Evolutionary conservation across 495 filamentous ascomycete species (phyloP).

Genomic region (Aspergillus sparsus): DNA sequence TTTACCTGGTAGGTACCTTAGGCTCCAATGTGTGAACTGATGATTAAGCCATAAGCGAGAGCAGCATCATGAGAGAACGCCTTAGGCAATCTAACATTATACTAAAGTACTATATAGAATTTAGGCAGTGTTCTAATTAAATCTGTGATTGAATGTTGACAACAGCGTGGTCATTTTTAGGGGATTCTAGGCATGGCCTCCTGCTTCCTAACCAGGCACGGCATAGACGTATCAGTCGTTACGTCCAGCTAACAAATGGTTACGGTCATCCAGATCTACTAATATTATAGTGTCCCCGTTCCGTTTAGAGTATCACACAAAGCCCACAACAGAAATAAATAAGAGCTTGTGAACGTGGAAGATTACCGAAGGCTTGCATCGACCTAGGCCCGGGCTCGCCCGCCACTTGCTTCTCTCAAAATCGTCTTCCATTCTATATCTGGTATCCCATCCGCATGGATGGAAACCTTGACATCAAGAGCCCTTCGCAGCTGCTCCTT

Average conservation of each 20-base stretch:
- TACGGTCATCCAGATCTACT: not conserved
- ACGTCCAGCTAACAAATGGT: not conserved
- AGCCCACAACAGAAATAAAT: not conserved
- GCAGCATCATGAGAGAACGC: too few species aligned
- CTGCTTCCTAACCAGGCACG: not conserved
- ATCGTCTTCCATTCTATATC: slow-evolving; percentile 22
- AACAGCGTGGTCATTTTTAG: too few species aligned
- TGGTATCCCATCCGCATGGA: slow-evolving; percentile 12
- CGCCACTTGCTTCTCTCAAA: slow-evolving; percentile 12
- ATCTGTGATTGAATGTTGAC: too few species aligned
- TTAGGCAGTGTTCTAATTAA: too few species aligned
- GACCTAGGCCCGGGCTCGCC: not conserved
- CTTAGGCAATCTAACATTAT: too few species aligned
- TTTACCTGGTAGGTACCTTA: too few species aligned
- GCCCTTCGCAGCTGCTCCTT: slow-evolving; percentile 18
- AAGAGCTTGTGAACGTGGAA: not conserved
- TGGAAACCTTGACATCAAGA: slow-evolving; percentile 19
- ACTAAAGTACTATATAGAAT: too few species aligned
- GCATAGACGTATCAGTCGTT: too few species aligned
- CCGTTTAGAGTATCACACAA: not conserved
- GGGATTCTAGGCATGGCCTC: not conserved
- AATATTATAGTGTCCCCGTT: not conserved
- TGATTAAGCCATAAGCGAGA: too few species aligned
- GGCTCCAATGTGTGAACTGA: too few species aligned
- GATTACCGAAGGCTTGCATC: not conserved